Percentiles rank a stretch among this genome's conserved stretches.
Evolutionary conservation across 106 monocot genomes (phyloP).

Genomic region (Cymbidium sinense): DNA sequence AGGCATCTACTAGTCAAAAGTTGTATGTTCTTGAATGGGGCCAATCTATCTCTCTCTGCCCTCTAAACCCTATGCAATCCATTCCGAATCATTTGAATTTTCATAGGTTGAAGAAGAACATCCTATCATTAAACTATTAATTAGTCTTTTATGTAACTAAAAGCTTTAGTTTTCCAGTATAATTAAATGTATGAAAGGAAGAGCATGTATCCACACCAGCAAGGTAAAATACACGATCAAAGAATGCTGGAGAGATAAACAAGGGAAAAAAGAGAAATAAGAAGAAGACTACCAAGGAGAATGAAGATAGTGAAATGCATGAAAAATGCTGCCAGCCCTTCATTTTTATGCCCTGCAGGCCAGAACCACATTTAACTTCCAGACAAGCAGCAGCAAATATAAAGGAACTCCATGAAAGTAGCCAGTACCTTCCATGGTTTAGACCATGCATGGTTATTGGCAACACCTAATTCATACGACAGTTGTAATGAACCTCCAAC

Average conservation of each 20-base stretch:
- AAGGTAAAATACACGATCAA: no score
- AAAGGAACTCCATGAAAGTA: not conserved
- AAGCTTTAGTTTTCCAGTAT: not conserved
- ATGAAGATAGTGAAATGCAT: slow-evolving; percentile 21
- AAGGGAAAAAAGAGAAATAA: not conserved
- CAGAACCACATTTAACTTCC: not conserved
- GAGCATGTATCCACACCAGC: no score
- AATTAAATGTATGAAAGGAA: not conserved
- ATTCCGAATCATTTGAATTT: no score
- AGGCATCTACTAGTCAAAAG: no score
- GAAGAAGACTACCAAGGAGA: slow-evolving; percentile 21
- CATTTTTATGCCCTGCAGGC: slow-evolving; percentile 24
- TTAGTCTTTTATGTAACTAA: no score
- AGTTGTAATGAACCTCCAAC: slow-evolving; percentile 23
- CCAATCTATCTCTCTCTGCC: no score
- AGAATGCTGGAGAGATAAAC: no score
- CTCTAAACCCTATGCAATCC: no score
- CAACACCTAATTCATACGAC: slow-evolving; percentile 15
- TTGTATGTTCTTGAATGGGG: no score
- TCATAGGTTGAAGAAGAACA: no score
- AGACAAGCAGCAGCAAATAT: not conserved
- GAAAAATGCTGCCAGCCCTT: slow-evolving; percentile 13
- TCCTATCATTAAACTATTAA: no score
- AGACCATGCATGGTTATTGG: slow-evolving; percentile 3
- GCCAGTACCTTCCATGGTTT: slow-evolving; percentile 19